Evolutionary conservation across 352 stramenopile genomes (phyloP).

Genomic region (Phytophthora syringae): DNA sequence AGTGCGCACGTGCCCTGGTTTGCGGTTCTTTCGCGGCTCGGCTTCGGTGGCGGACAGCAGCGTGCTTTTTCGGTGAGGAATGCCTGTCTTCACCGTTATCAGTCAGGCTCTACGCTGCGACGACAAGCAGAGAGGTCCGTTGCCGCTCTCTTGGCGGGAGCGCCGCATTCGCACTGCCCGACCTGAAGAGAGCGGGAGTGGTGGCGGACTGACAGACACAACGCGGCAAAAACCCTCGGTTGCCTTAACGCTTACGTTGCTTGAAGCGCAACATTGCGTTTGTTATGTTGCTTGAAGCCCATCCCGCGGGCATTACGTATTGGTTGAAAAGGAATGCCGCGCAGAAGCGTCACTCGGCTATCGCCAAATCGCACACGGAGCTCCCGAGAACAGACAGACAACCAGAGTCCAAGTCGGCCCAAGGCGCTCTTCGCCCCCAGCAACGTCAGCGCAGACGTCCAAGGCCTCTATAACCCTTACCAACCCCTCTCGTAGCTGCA

Average conservation of each 20-base stretch:
- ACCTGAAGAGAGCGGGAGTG: constrained; percentile 20
- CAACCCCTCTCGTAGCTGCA: neutral
- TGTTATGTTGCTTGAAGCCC: neutral
- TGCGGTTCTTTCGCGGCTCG: constrained; percentile 12
- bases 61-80: constrained; percentile 7
- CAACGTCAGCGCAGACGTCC: too few species aligned
- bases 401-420: constrained; percentile 4
- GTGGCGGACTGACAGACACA: too few species aligned
- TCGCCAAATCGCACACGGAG: constrained; percentile 19
- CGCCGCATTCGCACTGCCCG: neutral
- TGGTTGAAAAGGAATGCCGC: constrained; percentile 5
- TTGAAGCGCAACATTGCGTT: neutral
- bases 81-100: constrained; percentile 6
- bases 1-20: neutral
- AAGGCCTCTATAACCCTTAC: neutral
- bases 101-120: constrained; percentile 1
- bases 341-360: constrained; percentile 14
- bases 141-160: neutral
- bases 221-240: too few species aligned
- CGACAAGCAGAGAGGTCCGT: constrained; percentile 4
- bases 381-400: neutral
- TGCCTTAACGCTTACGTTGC: too few species aligned
- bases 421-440: constrained; percentile 8
- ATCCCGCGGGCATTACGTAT: too few species aligned
- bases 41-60: neutral